Conservation (phyloP, 2,329 filamentous ascomycete species). For the Cytospora paraplurivora region DNA sequence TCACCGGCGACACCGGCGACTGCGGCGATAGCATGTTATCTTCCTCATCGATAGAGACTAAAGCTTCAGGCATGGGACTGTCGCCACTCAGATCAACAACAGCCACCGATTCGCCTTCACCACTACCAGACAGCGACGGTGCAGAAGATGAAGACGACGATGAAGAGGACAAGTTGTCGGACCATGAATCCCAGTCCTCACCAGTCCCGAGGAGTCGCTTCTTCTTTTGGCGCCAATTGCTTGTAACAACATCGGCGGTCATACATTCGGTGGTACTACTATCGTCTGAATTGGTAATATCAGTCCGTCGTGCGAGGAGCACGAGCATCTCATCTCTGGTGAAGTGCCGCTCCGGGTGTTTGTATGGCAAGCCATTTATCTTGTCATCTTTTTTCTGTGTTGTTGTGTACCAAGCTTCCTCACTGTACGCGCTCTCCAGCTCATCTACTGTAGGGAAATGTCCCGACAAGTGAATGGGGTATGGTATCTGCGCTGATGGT, state of each 20-base stretch:
- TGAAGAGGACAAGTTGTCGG: not conserved
- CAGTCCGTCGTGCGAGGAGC: constrained; percentile 11
- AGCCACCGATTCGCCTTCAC: not conserved
- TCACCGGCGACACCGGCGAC: not conserved
- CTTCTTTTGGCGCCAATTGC: not conserved
- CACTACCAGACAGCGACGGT: not conserved
- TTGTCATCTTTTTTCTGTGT: not conserved
- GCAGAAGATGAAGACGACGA: not conserved
- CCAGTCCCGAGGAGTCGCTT: not conserved
- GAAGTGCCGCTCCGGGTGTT: constrained; percentile 1
- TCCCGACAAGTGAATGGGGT: too few species aligned
- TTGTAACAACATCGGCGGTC: not conserved
- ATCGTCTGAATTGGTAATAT: not conserved
- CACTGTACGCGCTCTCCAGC: constrained; percentile 18
- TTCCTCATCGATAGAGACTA: not conserved
- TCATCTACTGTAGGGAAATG: not conserved
- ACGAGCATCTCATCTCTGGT: constrained; percentile 13
- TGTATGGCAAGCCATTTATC: not conserved
- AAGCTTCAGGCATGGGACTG: constrained; percentile 6
- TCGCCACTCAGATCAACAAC: constrained; percentile 8
- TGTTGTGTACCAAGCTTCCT: constrained; percentile 17
- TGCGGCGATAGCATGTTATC: not conserved
- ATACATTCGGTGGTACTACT: not conserved
- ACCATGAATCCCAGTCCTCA: constrained; percentile 11
- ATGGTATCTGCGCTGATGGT: too few species aligned